A percentile compares a stretch with the other conserved stretches of the same genome.
Evolutionary conservation across 2,329 filamentous ascomycete species (phyloP).

Genomic region (Xylariales sp.): DNA sequence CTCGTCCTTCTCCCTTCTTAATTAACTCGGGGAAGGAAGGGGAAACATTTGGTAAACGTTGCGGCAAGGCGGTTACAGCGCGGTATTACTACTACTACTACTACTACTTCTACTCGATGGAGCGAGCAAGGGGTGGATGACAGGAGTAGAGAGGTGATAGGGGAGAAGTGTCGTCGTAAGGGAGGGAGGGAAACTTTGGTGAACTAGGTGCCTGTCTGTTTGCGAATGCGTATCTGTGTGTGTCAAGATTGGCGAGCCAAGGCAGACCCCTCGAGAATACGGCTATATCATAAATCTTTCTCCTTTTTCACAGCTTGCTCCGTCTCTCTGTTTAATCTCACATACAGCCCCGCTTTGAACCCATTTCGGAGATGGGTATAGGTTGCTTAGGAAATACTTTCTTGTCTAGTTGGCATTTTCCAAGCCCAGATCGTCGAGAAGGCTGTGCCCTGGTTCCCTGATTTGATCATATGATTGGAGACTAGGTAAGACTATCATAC

Average conservation of each 20-base stretch:
- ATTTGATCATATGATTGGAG: too few species aligned
- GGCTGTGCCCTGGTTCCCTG: too few species aligned
- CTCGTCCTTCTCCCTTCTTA: slow-evolving; percentile 11
- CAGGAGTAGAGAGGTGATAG: slow-evolving; percentile 1
- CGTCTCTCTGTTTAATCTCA: too few species aligned
- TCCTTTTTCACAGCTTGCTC: slow-evolving; percentile 35
- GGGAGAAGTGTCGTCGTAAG: slow-evolving; percentile 1
- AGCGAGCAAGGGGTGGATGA: slow-evolving; percentile 4
- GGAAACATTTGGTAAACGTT: slow-evolving; percentile 7
- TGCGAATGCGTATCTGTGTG: slow-evolving; percentile 25
- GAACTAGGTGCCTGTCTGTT: slow-evolving; percentile 28
- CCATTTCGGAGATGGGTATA: too few species aligned
- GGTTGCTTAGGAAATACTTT: too few species aligned
- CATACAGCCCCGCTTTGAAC: too few species aligned
- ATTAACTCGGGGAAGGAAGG: slow-evolving; percentile 8
- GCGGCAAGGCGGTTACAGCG: slow-evolving; percentile 1
- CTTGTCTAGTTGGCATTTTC: too few species aligned
- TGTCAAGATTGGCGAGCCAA: slow-evolving; percentile 32
- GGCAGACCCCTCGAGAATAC: slow-evolving; percentile 27
- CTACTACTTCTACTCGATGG: slow-evolving; percentile 9
- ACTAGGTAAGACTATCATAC: too few species aligned
- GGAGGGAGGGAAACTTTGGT: slow-evolving; percentile 10
- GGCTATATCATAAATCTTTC: slow-evolving; percentile 44
- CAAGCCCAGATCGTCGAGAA: too few species aligned
- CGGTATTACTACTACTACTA: background rate